Base-by-base conservation (phyloP, 1,139 yeast species). In the Candida sanyaensis region DNA sequence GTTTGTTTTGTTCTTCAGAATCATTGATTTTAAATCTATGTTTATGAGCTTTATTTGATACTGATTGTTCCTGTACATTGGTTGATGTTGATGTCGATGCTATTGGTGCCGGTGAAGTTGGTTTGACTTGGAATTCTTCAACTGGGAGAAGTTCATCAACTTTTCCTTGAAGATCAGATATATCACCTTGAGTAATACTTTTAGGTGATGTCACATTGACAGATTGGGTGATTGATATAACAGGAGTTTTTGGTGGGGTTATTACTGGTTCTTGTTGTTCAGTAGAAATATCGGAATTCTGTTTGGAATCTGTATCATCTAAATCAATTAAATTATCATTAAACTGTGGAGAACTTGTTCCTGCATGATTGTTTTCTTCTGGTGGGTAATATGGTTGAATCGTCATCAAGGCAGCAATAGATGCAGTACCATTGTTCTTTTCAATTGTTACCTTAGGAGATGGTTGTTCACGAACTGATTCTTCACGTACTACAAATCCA, bases 1-100 rank as follows among this genome's bases (percentile, higher is more conserved):
- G 74, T 48, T 71, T 74, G 43, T 68, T 62, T 44, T 68, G 72
- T 32, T 69, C 71, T 9, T 55, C 57, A 6, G 69, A 63, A 43
- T 41, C 42, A 38, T 61, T 59, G 6, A 63, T 57, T 27, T 51
- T 10, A 43, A 52, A 40, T 48, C 29, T 49, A 32, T 41, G 40
- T 32, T 43, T 42, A 17, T 23, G 30, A 5, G 36, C 9, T 42
- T 42, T 42, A n/a, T 3, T 26, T 10, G 27, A 23, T 13, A 9
- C 28, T 17, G 42, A 17, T 39, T 28, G 21, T 37, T 8, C 30
- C 8, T n/a, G 41, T 12, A n/a, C 34, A 43, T 59, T 60, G 6
- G 52, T 46, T 7, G 56, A 43, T 24, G 56, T 55, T 42, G 34
- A 5, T 9, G 1, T n/a, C 3, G 12, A 17, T 6, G 17, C 24